A percentile compares a stretch with the other conserved stretches of the same genome.
Conservation (phyloP, 1,139 yeast genomes). For the Taphrina populina region DNA sequence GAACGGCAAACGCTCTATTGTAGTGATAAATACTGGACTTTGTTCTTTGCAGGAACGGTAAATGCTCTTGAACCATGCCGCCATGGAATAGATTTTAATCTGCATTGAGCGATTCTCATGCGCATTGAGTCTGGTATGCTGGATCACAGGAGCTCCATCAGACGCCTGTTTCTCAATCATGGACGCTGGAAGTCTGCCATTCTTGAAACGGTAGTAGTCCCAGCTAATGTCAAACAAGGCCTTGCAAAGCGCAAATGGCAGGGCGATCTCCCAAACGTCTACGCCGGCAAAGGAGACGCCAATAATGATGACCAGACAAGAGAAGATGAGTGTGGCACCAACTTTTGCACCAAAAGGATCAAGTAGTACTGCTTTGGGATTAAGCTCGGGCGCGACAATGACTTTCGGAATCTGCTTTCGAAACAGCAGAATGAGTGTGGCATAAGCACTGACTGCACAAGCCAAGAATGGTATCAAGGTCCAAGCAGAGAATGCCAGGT, state of each 20-base stretch:
- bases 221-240: conserved; percentile 28
- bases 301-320: conserved; percentile 26
- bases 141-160: not conserved
- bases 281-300: conserved; percentile 33
- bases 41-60: not conserved
- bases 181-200: conserved; percentile 16
- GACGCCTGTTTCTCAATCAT: not conserved
- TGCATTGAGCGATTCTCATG: too few relatives aligned
- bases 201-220: conserved; percentile 27
- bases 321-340: conserved; percentile 14
- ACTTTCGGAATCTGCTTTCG: conserved; percentile 25
- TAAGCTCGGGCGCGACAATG: conserved; percentile 31
- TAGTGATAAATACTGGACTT: conserved; percentile 26
- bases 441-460: conserved; percentile 25
- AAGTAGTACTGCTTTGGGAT: conserved; percentile 26
- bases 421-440: conserved; percentile 16
- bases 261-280: conserved; percentile 33
- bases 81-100: not conserved
- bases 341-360: conserved; percentile 33
- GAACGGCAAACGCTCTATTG: conserved; percentile 30
- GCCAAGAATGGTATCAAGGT: conserved; percentile 27
- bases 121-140: not conserved
- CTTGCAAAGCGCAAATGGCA: conserved; percentile 31
- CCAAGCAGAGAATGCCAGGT: conserved; percentile 33
- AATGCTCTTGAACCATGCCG: not conserved